Evolutionary conservation across 2,329 filamentous ascomycete species (phyloP).

Genomic region (Rutstroemia sp.): DNA sequence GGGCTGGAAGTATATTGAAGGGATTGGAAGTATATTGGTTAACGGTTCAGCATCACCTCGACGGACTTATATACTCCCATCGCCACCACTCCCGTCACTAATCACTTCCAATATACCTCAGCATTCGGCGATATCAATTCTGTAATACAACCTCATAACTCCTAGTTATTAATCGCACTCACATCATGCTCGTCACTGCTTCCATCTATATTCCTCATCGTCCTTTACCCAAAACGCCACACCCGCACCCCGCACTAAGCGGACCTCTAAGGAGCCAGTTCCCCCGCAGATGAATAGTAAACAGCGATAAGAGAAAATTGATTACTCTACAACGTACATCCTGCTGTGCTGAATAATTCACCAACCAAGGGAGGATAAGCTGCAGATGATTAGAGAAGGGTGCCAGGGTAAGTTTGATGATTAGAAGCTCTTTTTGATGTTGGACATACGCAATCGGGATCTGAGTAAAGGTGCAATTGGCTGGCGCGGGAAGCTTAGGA

Average conservation of each 20-base stretch:
- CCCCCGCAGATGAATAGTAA: constrained; percentile 1
- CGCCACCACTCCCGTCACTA: background rate
- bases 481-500: too few relatives aligned
- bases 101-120: background rate
- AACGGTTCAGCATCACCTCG: too few relatives aligned
- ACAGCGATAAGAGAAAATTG: background rate
- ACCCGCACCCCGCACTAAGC: background rate
- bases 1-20: background rate
- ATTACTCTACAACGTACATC: background rate
- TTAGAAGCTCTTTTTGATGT: too few relatives aligned
- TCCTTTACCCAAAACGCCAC: background rate
- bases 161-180: background rate
- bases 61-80: too few relatives aligned
- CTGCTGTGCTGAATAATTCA: background rate
- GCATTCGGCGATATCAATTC: too few relatives aligned
- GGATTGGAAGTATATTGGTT: too few relatives aligned
- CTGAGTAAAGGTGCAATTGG: too few relatives aligned
- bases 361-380: too few relatives aligned
- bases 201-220: background rate
- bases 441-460: too few relatives aligned
- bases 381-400: too few relatives aligned
- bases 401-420: too few relatives aligned
- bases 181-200: background rate
- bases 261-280: background rate
- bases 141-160: too few relatives aligned